Base-by-base conservation (phyloP, 192 early-diverging fungal genomes). In the Rhizophagus clarus region DNA sequence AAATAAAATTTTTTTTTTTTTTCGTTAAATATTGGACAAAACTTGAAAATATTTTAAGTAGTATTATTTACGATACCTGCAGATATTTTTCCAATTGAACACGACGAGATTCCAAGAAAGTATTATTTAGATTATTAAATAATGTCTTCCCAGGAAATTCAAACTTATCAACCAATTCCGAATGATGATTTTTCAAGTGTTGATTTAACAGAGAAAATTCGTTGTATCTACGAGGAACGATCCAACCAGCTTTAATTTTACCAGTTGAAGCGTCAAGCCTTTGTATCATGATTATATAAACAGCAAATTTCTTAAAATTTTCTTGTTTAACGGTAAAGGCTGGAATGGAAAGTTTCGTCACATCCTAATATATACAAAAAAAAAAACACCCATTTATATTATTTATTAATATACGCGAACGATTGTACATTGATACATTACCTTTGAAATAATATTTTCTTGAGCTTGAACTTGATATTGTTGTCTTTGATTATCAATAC, bases 361-460 rank as follows among this genome's bases (percentile, higher is more conserved):
- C 34, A 29, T 69, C 67, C 67, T 69, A 68, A 8, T 14, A 34
- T n/a, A 32, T 5, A 67, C 20, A 20, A 26, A 62, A 4, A 62
- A 20, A 20, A 3, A 37, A 37, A 37, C 5, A 37, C n/a, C n/a
- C n/a, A n/a, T n/a, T n/a, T n/a, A n/a, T n/a, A n/a, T n/a, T n/a
- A 45, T 56, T 51, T 51, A 51, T 17, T 20, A 45, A 45, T 45
- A 11, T 40, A 40, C 37, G 1, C n/a, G n/a, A n/a, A 26, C 10
- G 6, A 3, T 10, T 29, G 0, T 26, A 11, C 14, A 24, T 26
- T 32, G 28, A 31, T 26, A 51, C 49, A 2, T 51, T 56, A 69
- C 67, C 15, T 29, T 29, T 69, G 67, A 69, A 34, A 69, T 20
- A 15, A 69, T 22, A 31, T 69, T 69, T 28, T 69, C 67, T 37